phyloP scores from a whole-genome alignment of 371 early-diverging fungal species.

The Mortierella sp. region DNA sequence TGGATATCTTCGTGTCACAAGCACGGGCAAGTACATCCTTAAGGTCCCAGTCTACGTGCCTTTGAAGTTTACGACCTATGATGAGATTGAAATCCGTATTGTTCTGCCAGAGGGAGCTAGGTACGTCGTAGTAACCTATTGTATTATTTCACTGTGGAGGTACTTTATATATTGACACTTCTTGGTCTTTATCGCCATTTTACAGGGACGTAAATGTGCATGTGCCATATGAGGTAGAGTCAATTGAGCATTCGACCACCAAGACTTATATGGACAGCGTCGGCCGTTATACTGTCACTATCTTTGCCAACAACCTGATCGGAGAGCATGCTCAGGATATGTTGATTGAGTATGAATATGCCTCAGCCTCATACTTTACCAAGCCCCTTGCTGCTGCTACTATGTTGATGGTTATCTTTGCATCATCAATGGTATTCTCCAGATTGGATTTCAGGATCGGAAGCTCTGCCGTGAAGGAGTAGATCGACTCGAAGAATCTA shows the following conservation, averaged over 20 bases:
- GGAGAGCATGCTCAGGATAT: conserved; percentile 71
- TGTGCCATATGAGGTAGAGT: conserved; percentile 71
- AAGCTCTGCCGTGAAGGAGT: conserved; percentile 33
- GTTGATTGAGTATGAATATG: conserved; percentile 45
- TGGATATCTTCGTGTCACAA: conserved; percentile 64
- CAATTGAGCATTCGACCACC: conserved; percentile 59
- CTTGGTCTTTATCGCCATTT: background rate
- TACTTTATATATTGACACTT: background rate
- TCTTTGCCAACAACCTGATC: conserved; percentile 75
- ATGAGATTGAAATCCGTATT: conserved; percentile 75
- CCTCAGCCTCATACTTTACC: conserved; percentile 28
- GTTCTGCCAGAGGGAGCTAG: conserved; percentile 94
- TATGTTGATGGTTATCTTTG: conserved; percentile 47
- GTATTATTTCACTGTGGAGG: background rate
- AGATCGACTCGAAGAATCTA: background rate
- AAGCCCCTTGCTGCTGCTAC: conserved; percentile 52
- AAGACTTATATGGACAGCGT: conserved; percentile 85
- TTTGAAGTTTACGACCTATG: conserved; percentile 72
- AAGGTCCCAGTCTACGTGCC: conserved; percentile 78
- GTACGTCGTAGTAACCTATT: conserved; percentile 59
- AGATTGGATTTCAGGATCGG: conserved; percentile 49
- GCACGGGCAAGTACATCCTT: conserved; percentile 65
- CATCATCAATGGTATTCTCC: conserved; percentile 39
- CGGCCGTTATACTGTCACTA: conserved; percentile 77
- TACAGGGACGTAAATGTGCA: conserved; percentile 70